Evolutionary conservation across 805 yeast species (phyloP).

Genomic region (Lachancea meyersii): DNA sequence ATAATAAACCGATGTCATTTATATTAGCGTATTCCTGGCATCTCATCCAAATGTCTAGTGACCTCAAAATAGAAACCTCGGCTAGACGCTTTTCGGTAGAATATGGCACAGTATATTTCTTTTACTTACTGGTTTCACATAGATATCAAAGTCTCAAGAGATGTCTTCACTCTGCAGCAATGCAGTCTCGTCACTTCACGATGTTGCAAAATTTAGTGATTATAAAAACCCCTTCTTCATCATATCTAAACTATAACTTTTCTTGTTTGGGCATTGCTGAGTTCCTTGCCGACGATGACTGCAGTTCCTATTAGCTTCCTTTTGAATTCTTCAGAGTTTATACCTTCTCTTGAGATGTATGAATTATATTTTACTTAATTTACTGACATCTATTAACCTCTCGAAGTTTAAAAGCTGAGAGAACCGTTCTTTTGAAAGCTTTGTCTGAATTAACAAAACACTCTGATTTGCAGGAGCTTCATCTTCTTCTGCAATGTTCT

Average conservation of each 20-base stretch:
- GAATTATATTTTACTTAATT: neutral
- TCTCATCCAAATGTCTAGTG: neutral
- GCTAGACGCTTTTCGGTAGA: neutral
- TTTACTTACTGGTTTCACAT: neutral
- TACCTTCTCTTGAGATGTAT: conserved; percentile 6
- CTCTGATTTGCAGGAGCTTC: neutral
- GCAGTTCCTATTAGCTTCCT: conserved; percentile 18
- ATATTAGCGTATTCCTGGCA: neutral
- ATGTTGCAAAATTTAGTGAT: neutral
- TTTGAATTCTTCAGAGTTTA: conserved; percentile 15
- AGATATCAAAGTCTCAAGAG: neutral
- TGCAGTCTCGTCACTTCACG: neutral
- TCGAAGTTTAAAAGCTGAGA: neutral
- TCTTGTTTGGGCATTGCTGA: too few relatives aligned
- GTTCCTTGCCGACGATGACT: conserved; percentile 11
- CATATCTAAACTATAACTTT: neutral
- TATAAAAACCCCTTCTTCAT: neutral
- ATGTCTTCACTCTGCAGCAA: neutral
- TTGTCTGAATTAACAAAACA: neutral
- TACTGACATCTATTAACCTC: neutral
- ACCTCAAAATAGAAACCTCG: neutral
- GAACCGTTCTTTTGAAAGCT: neutral
- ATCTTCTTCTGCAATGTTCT: conserved; percentile 4
- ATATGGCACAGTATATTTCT: neutral
- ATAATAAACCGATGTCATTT: neutral